phyloP scores from a whole-genome alignment of 768 basidiomycete genomes.

The Termitomyces sp. region DNA sequence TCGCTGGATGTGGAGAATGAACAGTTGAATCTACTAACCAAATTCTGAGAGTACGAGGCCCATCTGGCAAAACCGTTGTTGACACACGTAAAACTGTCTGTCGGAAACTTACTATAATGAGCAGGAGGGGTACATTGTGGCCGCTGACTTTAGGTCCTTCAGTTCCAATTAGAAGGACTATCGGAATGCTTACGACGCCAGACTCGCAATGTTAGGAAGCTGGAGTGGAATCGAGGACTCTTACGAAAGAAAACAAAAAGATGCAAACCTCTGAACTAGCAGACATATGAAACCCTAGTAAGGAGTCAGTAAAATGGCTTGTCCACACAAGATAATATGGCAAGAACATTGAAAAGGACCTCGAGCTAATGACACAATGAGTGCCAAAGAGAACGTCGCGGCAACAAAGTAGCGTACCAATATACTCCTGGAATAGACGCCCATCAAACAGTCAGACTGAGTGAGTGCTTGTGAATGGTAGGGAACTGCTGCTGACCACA shows the following conservation, averaged over 20 bases:
- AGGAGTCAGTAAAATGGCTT: not conserved
- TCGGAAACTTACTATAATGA: conserved; percentile 31
- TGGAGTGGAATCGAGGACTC: conserved; percentile 11
- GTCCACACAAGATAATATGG: not conserved
- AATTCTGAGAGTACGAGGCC: conserved; percentile 45
- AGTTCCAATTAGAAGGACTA: not conserved
- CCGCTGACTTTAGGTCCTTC: conserved; percentile 37
- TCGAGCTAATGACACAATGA: conserved; percentile 34
- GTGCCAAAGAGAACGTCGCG: not conserved
- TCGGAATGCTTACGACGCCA: conserved; percentile 33
- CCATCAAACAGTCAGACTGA: not conserved
- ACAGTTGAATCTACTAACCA: conserved; percentile 25
- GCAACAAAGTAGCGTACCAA: conserved; percentile 26
- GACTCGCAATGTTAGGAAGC: conserved; percentile 38
- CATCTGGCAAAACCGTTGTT: conserved; percentile 19
- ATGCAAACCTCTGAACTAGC: conserved; percentile 45
- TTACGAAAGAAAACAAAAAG: not conserved
- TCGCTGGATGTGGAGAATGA: not conserved
- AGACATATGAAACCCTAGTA: conserved; percentile 45
- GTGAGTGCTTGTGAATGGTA: conserved; percentile 1
- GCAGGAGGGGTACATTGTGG: conserved; percentile 35
- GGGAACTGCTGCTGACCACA: conserved; percentile 33
- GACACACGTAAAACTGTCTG: not conserved
- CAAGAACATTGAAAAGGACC: conserved; percentile 48
- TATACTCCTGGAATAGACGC: conserved; percentile 36